phyloP scores from a whole-genome alignment of 306 rosid species.

The Cicer arietinum region DNA sequence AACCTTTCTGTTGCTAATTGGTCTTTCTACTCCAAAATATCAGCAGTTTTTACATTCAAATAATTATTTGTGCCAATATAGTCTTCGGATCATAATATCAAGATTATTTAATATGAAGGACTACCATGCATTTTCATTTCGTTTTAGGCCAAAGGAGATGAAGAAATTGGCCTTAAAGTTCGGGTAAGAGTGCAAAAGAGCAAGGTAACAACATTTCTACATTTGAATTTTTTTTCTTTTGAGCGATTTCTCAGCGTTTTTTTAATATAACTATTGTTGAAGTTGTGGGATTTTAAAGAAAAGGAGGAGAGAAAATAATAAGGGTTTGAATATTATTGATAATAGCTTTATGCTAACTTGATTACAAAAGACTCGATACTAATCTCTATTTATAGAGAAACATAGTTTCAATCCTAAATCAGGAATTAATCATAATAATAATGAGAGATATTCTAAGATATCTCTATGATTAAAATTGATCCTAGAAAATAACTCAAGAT shows the following conservation, averaged over 20 bases:
- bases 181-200: constrained; percentile 98
- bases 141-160: constrained; percentile 91
- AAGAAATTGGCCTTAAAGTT: constrained; percentile 91
- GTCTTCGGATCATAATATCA: constrained; percentile 5
- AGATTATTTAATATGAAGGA: constrained; percentile 35
- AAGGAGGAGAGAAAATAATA: no score
- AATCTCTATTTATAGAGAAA: no score
- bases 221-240: constrained; percentile 26
- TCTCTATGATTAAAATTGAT: no score
- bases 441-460: no score
- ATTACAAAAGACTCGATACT: no score
- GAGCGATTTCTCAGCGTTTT: not conserved
- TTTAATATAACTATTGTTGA: not conserved
- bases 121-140: constrained; percentile 39
- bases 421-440: no score
- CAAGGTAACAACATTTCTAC: constrained; percentile 63
- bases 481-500: no score
- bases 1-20: constrained; percentile 14
- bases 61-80: constrained; percentile 24
- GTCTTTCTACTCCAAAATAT: constrained; percentile 24
- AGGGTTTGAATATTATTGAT: no score
- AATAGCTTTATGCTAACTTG: no score
- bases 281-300: no score
- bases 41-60: constrained; percentile 1
- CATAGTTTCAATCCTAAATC: no score